phyloP scores from a whole-genome alignment of 495 filamentous ascomycete species.

The Paragyromitra xinjiangensis region DNA sequence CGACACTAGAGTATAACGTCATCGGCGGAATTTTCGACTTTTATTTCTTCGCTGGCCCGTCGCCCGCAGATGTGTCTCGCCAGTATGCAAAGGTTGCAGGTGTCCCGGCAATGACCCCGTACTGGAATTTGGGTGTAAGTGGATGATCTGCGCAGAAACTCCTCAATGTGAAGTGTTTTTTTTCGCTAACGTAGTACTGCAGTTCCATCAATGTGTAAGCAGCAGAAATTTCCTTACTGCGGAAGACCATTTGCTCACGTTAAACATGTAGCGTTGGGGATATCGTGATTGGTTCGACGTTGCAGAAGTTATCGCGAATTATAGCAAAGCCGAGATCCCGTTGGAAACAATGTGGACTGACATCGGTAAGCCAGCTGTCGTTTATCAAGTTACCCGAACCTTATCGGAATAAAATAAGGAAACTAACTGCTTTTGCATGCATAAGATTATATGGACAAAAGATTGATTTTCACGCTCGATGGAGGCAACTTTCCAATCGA shows the following conservation, averaged over 20 bases:
- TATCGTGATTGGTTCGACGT: constrained; percentile 79
- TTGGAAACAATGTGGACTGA: constrained; percentile 92
- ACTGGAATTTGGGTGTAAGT: constrained; percentile 75
- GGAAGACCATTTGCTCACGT: constrained; percentile 3
- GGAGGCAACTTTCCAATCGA: constrained; percentile 73
- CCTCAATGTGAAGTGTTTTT: neutral
- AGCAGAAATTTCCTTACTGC: neutral
- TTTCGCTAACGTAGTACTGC: constrained; percentile 23
- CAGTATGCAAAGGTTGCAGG: constrained; percentile 79
- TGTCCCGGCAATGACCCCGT: constrained; percentile 78
- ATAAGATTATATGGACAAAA: constrained; percentile 71
- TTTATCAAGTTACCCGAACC: constrained; percentile 49
- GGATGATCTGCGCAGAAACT: constrained; percentile 52
- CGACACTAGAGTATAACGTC: constrained; percentile 85
- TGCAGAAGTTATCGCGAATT: constrained; percentile 81
- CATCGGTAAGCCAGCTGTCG: constrained; percentile 72
- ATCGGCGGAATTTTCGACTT: constrained; percentile 89
- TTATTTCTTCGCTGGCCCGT: constrained; percentile 81
- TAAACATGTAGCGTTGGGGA: constrained; percentile 67
- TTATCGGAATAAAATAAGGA: constrained; percentile 47
- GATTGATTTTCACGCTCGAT: constrained; percentile 77
- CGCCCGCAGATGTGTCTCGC: constrained; percentile 73
- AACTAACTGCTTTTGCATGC: constrained; percentile 11
- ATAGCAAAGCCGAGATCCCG: constrained; percentile 76
- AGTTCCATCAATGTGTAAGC: constrained; percentile 74